Conservation (phyloP, 441 rosid species). For the Geranium incanum region DNA sequence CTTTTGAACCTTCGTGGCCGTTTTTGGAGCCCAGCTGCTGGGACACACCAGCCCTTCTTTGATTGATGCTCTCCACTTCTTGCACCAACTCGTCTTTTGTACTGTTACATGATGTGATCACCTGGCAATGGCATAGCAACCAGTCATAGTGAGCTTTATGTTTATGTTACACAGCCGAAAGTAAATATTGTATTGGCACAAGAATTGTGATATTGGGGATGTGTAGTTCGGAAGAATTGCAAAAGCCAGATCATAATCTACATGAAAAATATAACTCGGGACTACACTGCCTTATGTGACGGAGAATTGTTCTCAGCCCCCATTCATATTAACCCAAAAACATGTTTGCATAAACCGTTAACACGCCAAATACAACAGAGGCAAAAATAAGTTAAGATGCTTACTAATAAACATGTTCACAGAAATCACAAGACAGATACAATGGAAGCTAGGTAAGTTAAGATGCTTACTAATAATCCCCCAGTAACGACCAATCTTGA, state of each 20-base stretch:
- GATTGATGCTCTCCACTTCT: constrained; percentile 67
- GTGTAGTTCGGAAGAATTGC: background rate
- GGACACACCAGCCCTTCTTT: constrained; percentile 30
- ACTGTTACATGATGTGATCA: constrained; percentile 72
- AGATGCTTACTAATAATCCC: constrained; percentile 62
- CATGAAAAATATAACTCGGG: background rate
- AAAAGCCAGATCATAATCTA: no score
- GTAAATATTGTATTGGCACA: background rate
- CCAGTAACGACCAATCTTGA: constrained; percentile 68
- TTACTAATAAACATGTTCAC: background rate
- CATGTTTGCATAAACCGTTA: background rate
- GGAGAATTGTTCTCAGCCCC: background rate
- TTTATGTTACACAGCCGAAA: background rate
- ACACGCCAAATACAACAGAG: no score
- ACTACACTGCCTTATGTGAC: background rate
- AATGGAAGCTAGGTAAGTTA: constrained; percentile 1
- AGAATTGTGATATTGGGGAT: no score
- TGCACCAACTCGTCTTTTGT: constrained; percentile 75
- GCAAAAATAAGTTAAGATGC: no score
- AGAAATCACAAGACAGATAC: background rate
- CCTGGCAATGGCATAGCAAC: constrained; percentile 30
- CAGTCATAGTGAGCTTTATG: background rate
- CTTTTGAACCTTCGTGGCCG: constrained; percentile 33
- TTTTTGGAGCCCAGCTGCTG: constrained; percentile 28
- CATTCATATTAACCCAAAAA: background rate